Percentiles rank a stretch among this genome's conserved stretches.
Conservation (phyloP, 148 eudicot species). For the Chenopodium berlandieri region DNA sequence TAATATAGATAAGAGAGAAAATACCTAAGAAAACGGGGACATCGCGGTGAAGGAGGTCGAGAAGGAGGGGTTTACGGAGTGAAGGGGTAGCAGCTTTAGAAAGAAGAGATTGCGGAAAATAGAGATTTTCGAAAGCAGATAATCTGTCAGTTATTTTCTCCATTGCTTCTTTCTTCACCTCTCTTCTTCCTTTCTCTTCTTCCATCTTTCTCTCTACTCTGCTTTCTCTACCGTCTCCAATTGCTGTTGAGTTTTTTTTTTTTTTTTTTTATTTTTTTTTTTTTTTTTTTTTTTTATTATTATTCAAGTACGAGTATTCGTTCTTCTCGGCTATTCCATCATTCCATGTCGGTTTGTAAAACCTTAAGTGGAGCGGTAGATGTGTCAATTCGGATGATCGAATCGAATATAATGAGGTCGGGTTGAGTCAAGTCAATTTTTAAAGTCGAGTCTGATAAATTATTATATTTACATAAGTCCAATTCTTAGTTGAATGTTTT, state of each 20-base stretch:
- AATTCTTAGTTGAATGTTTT: too few species aligned
- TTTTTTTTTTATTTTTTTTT: too few species aligned
- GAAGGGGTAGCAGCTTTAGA: constrained; percentile 50
- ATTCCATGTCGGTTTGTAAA: too few species aligned
- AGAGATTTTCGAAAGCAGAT: constrained; percentile 65
- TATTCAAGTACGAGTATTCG: too few species aligned
- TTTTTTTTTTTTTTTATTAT: too few species aligned
- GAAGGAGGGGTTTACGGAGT: constrained; percentile 68
- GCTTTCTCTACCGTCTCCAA: background rate
- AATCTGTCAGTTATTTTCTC: constrained; percentile 59
- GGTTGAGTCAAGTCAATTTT: too few species aligned
- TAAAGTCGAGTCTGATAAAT: too few species aligned
- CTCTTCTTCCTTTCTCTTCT: constrained; percentile 22
- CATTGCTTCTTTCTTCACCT: constrained; percentile 37
- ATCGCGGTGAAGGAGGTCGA: constrained; percentile 73
- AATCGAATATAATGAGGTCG: too few species aligned
- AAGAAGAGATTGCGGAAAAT: constrained; percentile 70
- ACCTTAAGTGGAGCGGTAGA: too few species aligned
- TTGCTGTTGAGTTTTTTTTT: background rate
- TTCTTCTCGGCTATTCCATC: too few species aligned
- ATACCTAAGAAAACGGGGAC: constrained; percentile 80
- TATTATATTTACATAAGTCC: too few species aligned
- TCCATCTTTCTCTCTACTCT: constrained; percentile 1
- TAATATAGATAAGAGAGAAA: background rate
- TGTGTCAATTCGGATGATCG: too few species aligned